These are phyloP conservation scores for Pythium aquatile DNA, from an alignment of 352 stramenopile genomes.

Conservation along the genomic window DNA sequence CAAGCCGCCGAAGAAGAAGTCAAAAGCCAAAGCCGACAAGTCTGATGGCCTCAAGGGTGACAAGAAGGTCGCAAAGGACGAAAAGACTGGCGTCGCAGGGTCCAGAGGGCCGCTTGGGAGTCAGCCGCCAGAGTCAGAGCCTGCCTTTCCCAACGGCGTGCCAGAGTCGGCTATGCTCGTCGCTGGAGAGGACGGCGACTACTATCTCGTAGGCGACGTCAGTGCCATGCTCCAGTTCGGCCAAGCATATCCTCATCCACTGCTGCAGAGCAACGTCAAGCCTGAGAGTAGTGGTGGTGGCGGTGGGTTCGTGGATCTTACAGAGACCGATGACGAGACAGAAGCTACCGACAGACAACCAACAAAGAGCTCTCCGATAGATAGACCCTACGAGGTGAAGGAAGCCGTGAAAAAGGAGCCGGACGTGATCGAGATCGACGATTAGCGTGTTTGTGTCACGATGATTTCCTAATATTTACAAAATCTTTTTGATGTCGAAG, in stretches of 20 bases:
- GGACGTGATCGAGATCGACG: conserved; percentile 22
- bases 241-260: background rate
- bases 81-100: background rate
- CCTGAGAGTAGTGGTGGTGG: background rate
- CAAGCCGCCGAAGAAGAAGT: conserved; percentile 29
- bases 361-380: background rate
- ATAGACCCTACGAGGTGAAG: conserved; percentile 22
- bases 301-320: conserved; percentile 25
- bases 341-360: background rate
- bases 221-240: conserved; percentile 37
- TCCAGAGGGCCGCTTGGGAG: background rate
- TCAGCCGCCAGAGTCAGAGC: conserved; percentile 7
- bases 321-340: conserved; percentile 35
- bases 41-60: conserved; percentile 21
- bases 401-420: background rate
- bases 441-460: background rate
- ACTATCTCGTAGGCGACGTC: conserved; percentile 50
- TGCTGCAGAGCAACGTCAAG: background rate
- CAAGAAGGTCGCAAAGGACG: conserved; percentile 2
- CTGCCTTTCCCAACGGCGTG: conserved; percentile 6
- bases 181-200: conserved; percentile 37
- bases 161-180: conserved; percentile 19
- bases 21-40: background rate
- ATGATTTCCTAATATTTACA: conserved; percentile 17
- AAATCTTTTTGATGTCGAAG: background rate